Conservation (phyloP, 805 yeast genomes). For the Myxozyma melibiosi region DNA sequence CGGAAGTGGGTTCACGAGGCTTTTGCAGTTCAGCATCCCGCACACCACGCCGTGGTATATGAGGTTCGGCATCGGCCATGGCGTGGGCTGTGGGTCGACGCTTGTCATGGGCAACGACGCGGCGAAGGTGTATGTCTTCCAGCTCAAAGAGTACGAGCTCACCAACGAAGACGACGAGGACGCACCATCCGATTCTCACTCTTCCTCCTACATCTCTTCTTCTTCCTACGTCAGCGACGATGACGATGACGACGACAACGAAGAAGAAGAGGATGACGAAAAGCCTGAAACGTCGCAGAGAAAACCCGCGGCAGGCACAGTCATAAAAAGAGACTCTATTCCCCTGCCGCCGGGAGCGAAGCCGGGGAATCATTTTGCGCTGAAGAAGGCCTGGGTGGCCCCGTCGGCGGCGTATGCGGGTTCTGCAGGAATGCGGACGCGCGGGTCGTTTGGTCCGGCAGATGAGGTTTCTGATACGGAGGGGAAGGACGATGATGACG, state of each 20-base stretch:
- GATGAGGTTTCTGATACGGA: background rate
- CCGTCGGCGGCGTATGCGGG: background rate
- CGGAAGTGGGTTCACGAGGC: conserved; percentile 22
- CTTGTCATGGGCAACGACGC: conserved; percentile 30
- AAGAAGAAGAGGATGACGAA: background rate
- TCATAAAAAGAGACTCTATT: background rate
- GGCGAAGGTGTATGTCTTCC: conserved; percentile 22
- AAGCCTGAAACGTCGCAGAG: no score
- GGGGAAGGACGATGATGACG: background rate
- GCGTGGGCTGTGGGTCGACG: conserved; percentile 1
- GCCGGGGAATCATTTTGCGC: background rate
- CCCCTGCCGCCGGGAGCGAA: background rate
- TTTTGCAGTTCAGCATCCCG: conserved; percentile 24
- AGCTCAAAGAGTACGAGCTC: conserved; percentile 14
- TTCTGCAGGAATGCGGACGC: no score
- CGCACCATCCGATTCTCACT: background rate
- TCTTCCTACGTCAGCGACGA: no score
- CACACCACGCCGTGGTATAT: conserved; percentile 31
- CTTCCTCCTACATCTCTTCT: no score
- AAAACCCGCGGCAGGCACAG: background rate
- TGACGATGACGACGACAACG: background rate
- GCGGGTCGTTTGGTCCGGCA: no score
- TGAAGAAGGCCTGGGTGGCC: background rate
- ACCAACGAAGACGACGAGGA: conserved; percentile 2
- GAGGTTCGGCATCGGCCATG: conserved; percentile 25